Base-by-base conservation (phyloP, 495 filamentous ascomycete genomes). In the Hyaloscypha variabilis region DNA sequence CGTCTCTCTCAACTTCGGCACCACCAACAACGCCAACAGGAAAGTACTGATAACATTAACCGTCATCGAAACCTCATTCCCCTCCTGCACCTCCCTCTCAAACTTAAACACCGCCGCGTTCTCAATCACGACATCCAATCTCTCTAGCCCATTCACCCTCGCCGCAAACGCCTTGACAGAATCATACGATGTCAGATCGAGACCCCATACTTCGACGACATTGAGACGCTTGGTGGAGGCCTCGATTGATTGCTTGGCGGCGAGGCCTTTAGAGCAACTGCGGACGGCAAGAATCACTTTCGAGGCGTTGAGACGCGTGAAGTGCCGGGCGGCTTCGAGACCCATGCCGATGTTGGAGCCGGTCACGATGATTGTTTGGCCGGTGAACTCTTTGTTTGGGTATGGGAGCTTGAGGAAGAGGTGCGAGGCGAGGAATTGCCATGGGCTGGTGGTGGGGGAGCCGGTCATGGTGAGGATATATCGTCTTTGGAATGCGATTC, bases 301-400 rank as follows among this genome's bases (percentile, higher is more conserved):
- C 14, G 52, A 36, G 19, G 77, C 77, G 39, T 70, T 73, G 25
- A 82, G 75, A 2, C 72, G 69, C 6, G 72, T 72, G 30, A 80
- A 75, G 66, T 81, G 78, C 17, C 72, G 75, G 8, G 75, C 75
- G 2, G 76, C 80, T 71, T 86, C 82, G 30, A 82, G 75, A 19
- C 85, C 83, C 5, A 87, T 67, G 17, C 84, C 84, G 6, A 72
- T 74, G 64, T 85, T 87, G 46, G 77, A 70, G 42, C 83, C 82
- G 0, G 82, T 87, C 21, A 87, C 69, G 42, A 88, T 78, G 54
- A 82, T 69, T 14, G 79, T 85, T 58, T 81, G 69, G 24, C 71
- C 70, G 21, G 31, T 46, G 64, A 69, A 73, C 5, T 13, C 21
- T 50, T 19, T 39, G 51, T 46, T 54, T 29, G 50, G 50, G 19